Evolutionary conservation across 2,329 filamentous ascomycete genomes (phyloP).

Genomic region (Scortechinia acanthostroma): DNA sequence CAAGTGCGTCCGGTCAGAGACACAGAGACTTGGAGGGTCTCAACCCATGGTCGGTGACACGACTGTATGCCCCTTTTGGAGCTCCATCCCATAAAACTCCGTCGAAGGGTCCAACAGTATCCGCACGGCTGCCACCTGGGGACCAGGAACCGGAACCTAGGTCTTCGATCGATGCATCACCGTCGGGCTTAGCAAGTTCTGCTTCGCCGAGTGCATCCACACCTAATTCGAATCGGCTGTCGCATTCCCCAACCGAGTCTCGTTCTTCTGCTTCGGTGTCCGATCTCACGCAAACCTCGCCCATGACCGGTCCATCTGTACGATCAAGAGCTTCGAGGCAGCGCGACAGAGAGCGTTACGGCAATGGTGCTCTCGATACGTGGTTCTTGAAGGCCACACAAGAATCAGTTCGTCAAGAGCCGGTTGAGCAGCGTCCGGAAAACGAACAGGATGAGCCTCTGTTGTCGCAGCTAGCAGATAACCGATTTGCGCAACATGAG

Average conservation of each 20-base stretch:
- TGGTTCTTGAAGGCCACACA: conserved; percentile 13
- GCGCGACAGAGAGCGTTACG: conserved; percentile 10
- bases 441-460: neutral
- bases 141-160: neutral
- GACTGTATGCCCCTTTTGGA: neutral
- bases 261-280: neutral
- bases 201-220: neutral
- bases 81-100: too few species aligned
- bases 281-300: neutral
- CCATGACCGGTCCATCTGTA: too few species aligned
- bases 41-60: neutral
- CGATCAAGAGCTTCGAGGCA: neutral
- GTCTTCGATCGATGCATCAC: too few species aligned
- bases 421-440: neutral
- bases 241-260: neutral
- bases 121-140: neutral
- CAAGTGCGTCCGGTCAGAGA: neutral
- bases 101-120: neutral
- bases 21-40: neutral
- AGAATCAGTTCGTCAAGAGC: neutral
- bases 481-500: neutral
- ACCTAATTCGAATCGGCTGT: neutral
- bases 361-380: conserved; percentile 17
- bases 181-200: too few species aligned
- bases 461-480: neutral